Conservation (phyloP, 106 monocot species). For the Gastrodia elata region DNA sequence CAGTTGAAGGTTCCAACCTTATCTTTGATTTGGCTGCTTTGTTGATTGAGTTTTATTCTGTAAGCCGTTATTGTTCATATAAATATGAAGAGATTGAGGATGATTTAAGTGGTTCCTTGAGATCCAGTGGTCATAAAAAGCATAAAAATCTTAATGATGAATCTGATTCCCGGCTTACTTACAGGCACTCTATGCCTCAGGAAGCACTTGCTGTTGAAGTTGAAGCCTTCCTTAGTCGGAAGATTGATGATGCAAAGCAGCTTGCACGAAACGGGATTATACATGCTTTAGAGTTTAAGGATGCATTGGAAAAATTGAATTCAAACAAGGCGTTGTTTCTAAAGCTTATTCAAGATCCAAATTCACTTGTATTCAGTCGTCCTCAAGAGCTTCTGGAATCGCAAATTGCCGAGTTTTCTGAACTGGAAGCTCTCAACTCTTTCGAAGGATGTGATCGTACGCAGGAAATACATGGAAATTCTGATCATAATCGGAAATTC, state of each 20-base stretch:
- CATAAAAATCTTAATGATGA: conserved; percentile 15
- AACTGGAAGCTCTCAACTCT: neutral
- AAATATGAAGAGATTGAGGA: conserved; percentile 13
- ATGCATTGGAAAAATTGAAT: conserved; percentile 47
- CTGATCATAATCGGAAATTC: conserved; percentile 12
- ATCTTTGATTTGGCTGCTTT: conserved; percentile 32
- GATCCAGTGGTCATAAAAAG: conserved; percentile 17
- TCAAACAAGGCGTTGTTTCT: conserved; percentile 52
- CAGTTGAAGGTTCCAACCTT: conserved; percentile 21
- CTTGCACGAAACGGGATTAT: conserved; percentile 2
- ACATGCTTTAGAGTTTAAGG: conserved; percentile 40
- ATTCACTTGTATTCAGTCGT: conserved; percentile 28
- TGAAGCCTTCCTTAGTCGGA: conserved; percentile 13
- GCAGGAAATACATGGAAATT: neutral
- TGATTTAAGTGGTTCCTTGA: conserved; percentile 20
- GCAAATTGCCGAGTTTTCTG: neutral
- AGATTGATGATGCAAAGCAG: conserved; percentile 14
- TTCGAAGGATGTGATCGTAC: neutral
- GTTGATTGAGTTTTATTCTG: conserved; percentile 37
- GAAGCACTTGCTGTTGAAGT: conserved; percentile 31
- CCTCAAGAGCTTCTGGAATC: conserved; percentile 20
- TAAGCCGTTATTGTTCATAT: conserved; percentile 15
- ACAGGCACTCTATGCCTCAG: conserved; percentile 18
- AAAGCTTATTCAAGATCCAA: conserved; percentile 44
- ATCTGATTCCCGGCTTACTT: conserved; percentile 12